Percentiles rank a stretch among this genome's conserved stretches.
These are phyloP conservation scores for Paramecium pentaurelia DNA, from an alignment of 73 alveolate genomes.

Conservation along the genomic window DNA sequence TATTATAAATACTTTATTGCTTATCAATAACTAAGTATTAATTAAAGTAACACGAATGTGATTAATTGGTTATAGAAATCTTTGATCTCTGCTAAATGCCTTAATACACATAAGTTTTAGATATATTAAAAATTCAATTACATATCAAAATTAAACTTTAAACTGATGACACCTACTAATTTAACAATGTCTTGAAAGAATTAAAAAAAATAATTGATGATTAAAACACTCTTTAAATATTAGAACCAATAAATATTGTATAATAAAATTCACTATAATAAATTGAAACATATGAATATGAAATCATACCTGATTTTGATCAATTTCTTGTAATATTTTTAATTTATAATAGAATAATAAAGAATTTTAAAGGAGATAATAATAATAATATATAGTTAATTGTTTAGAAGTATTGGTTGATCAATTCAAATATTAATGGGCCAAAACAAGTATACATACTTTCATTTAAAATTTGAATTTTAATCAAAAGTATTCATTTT, in stretches of 20 bases:
- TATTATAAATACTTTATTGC: neutral
- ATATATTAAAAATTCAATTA: neutral
- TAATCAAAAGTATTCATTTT: neutral
- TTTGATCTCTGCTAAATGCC: neutral
- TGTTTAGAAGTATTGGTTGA: neutral
- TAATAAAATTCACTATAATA: neutral
- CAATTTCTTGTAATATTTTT: neutral
- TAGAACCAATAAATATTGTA: neutral
- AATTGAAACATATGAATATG: neutral
- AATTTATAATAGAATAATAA: neutral
- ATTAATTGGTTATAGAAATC: neutral
- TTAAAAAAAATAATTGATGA: neutral
- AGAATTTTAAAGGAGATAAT: neutral
- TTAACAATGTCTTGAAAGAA: neutral
- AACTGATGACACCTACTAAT: neutral
- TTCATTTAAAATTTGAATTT: neutral
- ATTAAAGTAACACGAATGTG: neutral
- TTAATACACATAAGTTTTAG: neutral
- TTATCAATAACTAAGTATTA: neutral
- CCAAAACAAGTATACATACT: neutral
- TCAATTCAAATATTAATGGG: constrained; percentile 2
- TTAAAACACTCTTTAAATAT: neutral
- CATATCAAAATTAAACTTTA: neutral
- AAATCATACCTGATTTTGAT: neutral
- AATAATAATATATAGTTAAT: neutral